A percentile compares a stretch with the other conserved stretches of the same genome.
phyloP scores from a whole-genome alignment of 2,329 filamentous ascomycete species.

The Zopfia rhizophila region DNA sequence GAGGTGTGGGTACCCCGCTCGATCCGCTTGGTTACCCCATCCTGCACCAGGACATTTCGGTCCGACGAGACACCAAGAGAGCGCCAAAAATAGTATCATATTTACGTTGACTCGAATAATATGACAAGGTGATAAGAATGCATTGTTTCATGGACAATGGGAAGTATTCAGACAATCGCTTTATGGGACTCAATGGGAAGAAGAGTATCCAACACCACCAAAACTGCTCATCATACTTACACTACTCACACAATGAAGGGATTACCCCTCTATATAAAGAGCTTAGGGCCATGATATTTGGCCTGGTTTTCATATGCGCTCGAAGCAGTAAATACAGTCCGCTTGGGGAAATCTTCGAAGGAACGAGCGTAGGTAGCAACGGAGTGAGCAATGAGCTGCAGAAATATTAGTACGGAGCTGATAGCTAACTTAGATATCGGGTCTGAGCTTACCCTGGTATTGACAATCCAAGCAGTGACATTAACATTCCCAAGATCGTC shows the following conservation, averaged over 20 bases:
- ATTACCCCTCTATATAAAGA: constrained; percentile 45
- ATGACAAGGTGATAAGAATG: too few species aligned
- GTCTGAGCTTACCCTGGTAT: constrained; percentile 43
- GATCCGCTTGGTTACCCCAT: not conserved
- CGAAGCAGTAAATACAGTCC: constrained; percentile 28
- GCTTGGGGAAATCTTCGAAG: constrained; percentile 48
- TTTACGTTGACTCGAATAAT: too few species aligned
- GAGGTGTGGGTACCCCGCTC: constrained; percentile 13
- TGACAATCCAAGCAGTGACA: constrained; percentile 50
- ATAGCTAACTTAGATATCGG: not conserved
- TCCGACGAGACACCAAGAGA: too few species aligned
- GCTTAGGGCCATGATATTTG: constrained; percentile 48
- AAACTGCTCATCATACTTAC: too few species aligned
- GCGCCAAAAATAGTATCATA: too few species aligned
- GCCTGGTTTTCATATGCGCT: constrained; percentile 30
- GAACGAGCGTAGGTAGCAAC: constrained; percentile 49
- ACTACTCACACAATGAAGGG: too few species aligned
- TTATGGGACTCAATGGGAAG: too few species aligned
- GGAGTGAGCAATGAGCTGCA: constrained; percentile 49
- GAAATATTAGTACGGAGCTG: constrained; percentile 8
- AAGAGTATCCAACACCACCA: too few species aligned
- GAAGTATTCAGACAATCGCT: too few species aligned
- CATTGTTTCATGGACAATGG: too few species aligned
- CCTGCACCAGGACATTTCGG: too few species aligned
- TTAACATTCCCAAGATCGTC: constrained; percentile 53